Conservation (phyloP, 1,284 basidiomycete species). For the Coniferiporia weirii region DNA sequence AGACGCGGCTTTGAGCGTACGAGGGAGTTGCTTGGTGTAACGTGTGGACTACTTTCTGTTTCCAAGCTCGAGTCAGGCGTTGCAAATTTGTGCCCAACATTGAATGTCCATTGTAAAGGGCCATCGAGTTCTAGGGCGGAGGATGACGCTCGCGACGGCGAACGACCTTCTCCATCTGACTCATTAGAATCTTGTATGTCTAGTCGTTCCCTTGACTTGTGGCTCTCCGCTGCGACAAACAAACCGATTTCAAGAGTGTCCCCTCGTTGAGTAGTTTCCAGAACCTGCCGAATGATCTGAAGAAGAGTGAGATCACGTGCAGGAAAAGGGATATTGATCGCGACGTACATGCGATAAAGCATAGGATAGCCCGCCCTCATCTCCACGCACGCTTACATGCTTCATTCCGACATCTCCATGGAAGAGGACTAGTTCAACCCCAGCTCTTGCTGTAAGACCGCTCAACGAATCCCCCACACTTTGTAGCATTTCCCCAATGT, state of each 20-base stretch:
- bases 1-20: conserved; percentile 50
- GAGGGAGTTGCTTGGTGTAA: background rate
- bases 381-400: conserved; percentile 78
- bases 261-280: conserved; percentile 59
- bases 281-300: conserved; percentile 81
- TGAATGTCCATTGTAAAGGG: conserved; percentile 48
- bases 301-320: conserved; percentile 20
- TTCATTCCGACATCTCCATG: conserved; percentile 83
- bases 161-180: conserved; percentile 21
- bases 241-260: conserved; percentile 89
- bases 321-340: conserved; percentile 1
- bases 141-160: conserved; percentile 26
- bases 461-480: conserved; percentile 80
- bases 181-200: conserved; percentile 14
- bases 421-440: conserved; percentile 84
- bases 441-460: conserved; percentile 75
- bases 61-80: conserved; percentile 7
- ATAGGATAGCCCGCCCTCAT: conserved; percentile 80
- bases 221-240: conserved; percentile 44
- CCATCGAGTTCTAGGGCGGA: conserved; percentile 21
- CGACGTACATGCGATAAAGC: conserved; percentile 75
- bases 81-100: conserved; percentile 43
- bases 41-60: conserved; percentile 2
- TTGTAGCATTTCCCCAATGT: conserved; percentile 70
- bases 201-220: conserved; percentile 21